Percentiles rank a stretch among this genome's conserved stretches.
phyloP scores from a whole-genome alignment of 2,329 filamentous ascomycete genomes.

The Metarhizium robertsii region DNA sequence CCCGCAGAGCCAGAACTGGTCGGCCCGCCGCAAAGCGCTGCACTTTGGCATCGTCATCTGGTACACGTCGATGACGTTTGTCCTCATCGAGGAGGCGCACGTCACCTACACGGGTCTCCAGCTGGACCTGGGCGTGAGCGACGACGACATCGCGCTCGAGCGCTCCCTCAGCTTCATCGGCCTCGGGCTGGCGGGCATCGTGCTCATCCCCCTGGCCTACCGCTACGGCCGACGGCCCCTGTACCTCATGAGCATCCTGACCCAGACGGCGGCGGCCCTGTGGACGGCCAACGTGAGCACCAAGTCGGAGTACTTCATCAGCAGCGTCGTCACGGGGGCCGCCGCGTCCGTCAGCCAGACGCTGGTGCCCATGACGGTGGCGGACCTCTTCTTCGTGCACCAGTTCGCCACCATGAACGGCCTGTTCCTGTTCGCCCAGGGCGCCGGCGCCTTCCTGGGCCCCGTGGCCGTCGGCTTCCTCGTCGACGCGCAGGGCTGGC shows the following conservation, averaged over 20 bases:
- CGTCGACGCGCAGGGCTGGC: conserved; percentile 15
- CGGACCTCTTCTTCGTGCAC: conserved; percentile 23
- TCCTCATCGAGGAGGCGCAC: not conserved
- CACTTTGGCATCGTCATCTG: not conserved
- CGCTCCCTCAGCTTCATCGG: conserved; percentile 7
- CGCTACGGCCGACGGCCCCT: conserved; percentile 15
- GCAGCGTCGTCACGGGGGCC: conserved; percentile 26
- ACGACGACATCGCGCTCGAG: not conserved
- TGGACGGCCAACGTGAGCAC: conserved; percentile 33
- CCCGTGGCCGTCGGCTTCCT: conserved; percentile 12
- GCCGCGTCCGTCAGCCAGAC: conserved; percentile 29
- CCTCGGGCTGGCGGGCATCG: conserved; percentile 13
- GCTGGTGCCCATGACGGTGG: conserved; percentile 27
- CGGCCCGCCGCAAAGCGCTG: not conserved
- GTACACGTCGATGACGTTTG: not conserved
- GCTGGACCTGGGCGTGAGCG: not conserved
- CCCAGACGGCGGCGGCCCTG: conserved; percentile 23
- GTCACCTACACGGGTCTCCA: not conserved
- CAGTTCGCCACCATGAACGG: conserved; percentile 19
- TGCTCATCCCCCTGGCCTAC: conserved; percentile 14
- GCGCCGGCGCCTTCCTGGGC: conserved; percentile 15
- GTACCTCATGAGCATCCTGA: conserved; percentile 24
- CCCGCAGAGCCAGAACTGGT: not conserved
- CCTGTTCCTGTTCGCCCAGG: conserved; percentile 18
- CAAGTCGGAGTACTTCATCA: conserved; percentile 18